Evolutionary conservation across 768 basidiomycete genomes (phyloP).

Genomic region (Podaxis sp.): DNA sequence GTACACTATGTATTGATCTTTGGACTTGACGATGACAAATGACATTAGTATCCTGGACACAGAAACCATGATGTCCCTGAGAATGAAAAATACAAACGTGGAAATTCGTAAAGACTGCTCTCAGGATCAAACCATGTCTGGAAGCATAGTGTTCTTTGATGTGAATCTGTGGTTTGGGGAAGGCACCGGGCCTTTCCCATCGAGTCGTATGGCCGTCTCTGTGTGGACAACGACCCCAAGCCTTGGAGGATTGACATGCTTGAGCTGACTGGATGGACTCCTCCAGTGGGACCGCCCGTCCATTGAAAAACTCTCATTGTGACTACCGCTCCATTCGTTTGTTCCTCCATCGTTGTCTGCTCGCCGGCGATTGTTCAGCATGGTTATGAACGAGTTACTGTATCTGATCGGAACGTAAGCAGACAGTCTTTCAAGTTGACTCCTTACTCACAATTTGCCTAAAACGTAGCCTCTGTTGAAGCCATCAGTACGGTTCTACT

Average conservation of each 20-base stretch:
- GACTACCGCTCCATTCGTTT: background rate
- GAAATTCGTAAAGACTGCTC: too few species aligned
- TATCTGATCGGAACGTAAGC: background rate
- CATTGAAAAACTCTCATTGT: background rate
- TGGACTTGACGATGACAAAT: too few species aligned
- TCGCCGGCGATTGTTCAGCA: constrained; percentile 8
- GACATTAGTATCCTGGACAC: too few species aligned
- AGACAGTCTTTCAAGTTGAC: background rate
- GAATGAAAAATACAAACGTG: too few species aligned
- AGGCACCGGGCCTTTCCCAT: background rate
- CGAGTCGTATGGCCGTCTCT: background rate
- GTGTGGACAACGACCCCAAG: background rate
- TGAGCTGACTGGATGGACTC: background rate
- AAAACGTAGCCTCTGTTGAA: constrained; percentile 6
- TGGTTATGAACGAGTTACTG: constrained; percentile 10
- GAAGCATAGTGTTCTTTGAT: background rate
- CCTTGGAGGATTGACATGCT: background rate
- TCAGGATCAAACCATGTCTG: background rate
- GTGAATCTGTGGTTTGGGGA: background rate
- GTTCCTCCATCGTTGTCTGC: background rate
- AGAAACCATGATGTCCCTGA: too few species aligned
- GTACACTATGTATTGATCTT: too few species aligned
- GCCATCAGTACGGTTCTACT: background rate
- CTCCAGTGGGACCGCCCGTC: background rate
- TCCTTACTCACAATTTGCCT: constrained; percentile 5